Base-by-base conservation (phyloP, 768 basidiomycete genomes). In the Trametes villosa region DNA sequence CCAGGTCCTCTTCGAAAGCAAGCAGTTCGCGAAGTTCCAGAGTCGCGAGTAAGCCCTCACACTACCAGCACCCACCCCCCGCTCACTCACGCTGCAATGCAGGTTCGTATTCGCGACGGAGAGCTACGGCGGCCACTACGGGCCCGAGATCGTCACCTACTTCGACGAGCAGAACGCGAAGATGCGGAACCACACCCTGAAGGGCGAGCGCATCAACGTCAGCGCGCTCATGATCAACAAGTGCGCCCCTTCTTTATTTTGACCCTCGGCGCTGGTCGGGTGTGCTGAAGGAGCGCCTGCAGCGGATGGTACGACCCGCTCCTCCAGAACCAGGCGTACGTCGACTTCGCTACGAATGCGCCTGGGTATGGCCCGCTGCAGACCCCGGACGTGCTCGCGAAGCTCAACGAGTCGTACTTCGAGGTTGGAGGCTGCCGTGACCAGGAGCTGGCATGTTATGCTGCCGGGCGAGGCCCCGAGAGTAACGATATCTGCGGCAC, bases 231-330 rank as follows among this genome's bases (percentile, higher is more conserved):
- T 88, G 83, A 83, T 88, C 64, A 70, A 70, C 65, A 72, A 72
- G 71, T 72, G 30, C 30, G 62, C 47, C 1, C 24, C 15, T 34
- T 17, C 20, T 5, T 24, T 52, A 4, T 24, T 9, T 53, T 27
- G 3, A 20, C 15, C 9, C 24, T 17, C 47, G 11, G 36, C 7
- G 33, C 3, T 53, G n/a, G 51, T 60, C 38, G 13, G 15, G 13
- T 38, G 62, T n/a, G 13, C 44, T 45, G 22, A 45, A 49, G n/a
- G 55, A 0, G 17, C 24, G 30, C 29, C 1, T 38, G 7, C 53
- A 88, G 87, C 62, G 86, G 86, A 38, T 87, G 86, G 86, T 83
- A 78, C 53, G 87, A 88, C 61, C 86, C 87, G 0, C 74, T 87
- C 30, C 78, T 87, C 42, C 87, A 88, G 63, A 82, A 83, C 64